Evolutionary conservation across 228 moss, liverwort and hornwort species (phyloP), one percentile per base, ranked within the genome.

Genomic region (Sphagnum fallax): DNA sequence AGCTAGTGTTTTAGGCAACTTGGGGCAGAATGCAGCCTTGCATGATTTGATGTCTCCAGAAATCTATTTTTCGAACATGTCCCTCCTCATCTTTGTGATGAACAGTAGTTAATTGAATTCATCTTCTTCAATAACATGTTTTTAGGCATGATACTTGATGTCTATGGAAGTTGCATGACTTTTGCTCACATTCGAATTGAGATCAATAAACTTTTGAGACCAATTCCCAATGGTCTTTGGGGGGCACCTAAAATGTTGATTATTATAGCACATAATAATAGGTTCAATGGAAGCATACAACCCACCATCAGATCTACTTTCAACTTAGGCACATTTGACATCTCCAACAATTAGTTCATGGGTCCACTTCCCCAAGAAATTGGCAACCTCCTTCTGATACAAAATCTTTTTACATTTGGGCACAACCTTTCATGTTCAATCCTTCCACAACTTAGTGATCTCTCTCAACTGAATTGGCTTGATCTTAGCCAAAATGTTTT

Each of bases 181-280:
- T 83, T 95, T 59, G 75, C 55, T 48, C 68, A 90, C 62, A 78
- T 92, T 16, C 83, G 90, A 0, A 64, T 95, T 11, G 87, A 90
- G 68, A 66, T 73, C 62, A 95, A 95, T 62, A 52, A 57, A 14
- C 61, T 95, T 48, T 73, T 69, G 5, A 87, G 95, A 48, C 13
- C 1, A 0, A 65, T 95, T 10, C 92, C 95, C 0, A 74, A 72
- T 47, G 78, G 61, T 51, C 65, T 85, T 14, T 88, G 88, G 88
- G 73, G 80, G 47, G 49, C 82, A 12, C 85, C 85, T 0, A 49
- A 14, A n/a, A 67, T 88, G 61, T 68, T 73, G 61, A 55, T 78
- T 16, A 72, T 88, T 18, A 76, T 76, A 4, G 73, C 80, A 7
- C 76, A 84, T 62, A 51, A 80, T 64, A 88, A 88, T 70, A 52